phyloP scores from a whole-genome alignment of 2,329 filamentous ascomycete species.

The Microdochium nivale region DNA sequence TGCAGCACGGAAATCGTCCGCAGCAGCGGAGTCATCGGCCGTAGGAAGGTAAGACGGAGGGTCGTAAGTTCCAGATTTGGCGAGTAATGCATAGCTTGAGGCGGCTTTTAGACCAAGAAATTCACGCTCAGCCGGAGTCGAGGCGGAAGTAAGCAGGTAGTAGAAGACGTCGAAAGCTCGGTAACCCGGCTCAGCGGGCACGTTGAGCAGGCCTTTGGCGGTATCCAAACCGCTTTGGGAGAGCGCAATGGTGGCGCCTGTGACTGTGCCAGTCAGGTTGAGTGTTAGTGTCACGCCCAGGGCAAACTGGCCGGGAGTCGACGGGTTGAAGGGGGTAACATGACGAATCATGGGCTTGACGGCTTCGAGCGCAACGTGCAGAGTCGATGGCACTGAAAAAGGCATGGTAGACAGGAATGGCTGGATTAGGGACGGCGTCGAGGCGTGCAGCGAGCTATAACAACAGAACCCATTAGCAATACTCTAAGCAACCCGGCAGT shows the following conservation, averaged over 20 bases:
- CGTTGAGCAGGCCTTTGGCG: conserved; percentile 65
- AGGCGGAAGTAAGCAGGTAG: conserved; percentile 87
- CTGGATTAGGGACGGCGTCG: conserved; percentile 73
- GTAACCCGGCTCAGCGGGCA: conserved; percentile 72
- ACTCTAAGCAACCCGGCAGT: neutral
- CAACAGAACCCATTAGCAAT: conserved; percentile 10
- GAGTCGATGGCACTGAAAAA: conserved; percentile 62
- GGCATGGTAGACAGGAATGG: conserved; percentile 79
- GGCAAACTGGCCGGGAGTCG: conserved; percentile 69
- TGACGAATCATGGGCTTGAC: conserved; percentile 80
- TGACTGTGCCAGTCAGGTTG: conserved; percentile 70
- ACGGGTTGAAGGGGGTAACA: conserved; percentile 84
- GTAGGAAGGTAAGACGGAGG: conserved; percentile 85
- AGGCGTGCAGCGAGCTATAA: conserved; percentile 74
- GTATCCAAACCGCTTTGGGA: conserved; percentile 88
- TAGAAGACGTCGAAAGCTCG: conserved; percentile 98
- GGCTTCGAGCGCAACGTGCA: conserved; percentile 73
- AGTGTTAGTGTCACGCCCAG: conserved; percentile 76
- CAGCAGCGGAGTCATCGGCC: conserved; percentile 83
- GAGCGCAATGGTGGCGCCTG: conserved; percentile 65
- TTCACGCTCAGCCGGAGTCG: conserved; percentile 80
- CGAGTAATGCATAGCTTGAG: conserved; percentile 69
- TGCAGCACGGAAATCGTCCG: conserved; percentile 83
- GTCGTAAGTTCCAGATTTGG: conserved; percentile 75
- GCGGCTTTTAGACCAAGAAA: conserved; percentile 74